phyloP scores from a whole-genome alignment of 306 rosid species.

The Ammopiptanthus mongolicus region DNA sequence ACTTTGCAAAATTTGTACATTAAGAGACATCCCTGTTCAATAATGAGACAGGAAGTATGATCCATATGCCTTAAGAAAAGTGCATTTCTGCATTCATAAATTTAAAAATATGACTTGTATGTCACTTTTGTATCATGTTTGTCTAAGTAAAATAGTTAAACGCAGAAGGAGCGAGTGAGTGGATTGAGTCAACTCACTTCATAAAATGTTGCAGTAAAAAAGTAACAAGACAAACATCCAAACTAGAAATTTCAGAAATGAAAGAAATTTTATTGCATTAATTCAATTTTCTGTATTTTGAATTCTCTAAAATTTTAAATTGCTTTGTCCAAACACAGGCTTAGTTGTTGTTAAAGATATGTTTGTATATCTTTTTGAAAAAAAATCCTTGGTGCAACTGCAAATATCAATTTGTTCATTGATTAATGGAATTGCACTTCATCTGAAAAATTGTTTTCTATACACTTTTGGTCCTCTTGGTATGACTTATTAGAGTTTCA shows the following conservation, averaged over 20 bases:
- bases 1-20: not conserved
- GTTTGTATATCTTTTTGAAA: not conserved
- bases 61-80: not conserved
- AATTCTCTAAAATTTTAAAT: too few species aligned
- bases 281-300: too few species aligned
- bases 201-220: too few species aligned
- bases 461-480: not conserved
- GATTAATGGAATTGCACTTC: not conserved
- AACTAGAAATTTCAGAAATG: too few species aligned
- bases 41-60: not conserved
- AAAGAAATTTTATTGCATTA: too few species aligned
- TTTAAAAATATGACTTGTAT: not conserved
- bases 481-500: not conserved
- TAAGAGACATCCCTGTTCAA: not conserved
- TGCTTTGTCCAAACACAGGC: too few species aligned
- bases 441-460: not conserved
- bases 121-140: not conserved
- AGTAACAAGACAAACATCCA: too few species aligned
- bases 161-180: not conserved
- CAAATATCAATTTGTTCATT: conserved; percentile 7
- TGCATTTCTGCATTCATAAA: not conserved
- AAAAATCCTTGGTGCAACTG: not conserved
- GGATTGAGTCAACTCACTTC: too few species aligned
- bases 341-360: not conserved
- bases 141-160: conserved; percentile 5